These are phyloP conservation scores for Hypoxylon sp. DNA, from an alignment of 2,329 filamentous ascomycete genomes.

Conservation along the genomic window DNA sequence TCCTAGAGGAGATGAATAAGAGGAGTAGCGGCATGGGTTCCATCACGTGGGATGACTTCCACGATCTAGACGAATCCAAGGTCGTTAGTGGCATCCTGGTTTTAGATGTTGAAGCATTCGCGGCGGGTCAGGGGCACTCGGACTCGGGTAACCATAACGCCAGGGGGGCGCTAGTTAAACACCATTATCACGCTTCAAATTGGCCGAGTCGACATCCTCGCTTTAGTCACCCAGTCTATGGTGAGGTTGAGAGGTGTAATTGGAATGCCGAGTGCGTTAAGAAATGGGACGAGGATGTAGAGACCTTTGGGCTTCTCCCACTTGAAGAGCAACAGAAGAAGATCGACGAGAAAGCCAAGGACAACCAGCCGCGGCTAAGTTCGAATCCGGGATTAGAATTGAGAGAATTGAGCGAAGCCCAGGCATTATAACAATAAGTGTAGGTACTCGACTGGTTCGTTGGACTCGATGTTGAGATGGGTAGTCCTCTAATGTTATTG, in stretches of 20 bases:
- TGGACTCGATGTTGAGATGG: too few species aligned
- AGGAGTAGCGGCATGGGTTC: slow-evolving; percentile 55
- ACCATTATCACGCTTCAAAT: slow-evolving; percentile 81
- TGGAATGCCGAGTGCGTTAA: slow-evolving; percentile 76
- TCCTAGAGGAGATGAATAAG: slow-evolving; percentile 59
- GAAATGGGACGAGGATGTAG: slow-evolving; percentile 76
- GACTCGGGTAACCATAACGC: slow-evolving; percentile 79
- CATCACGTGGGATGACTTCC: slow-evolving; percentile 75
- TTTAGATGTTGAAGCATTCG: slow-evolving; percentile 79
- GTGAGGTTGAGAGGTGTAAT: slow-evolving; percentile 79
- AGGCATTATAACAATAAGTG: not conserved
- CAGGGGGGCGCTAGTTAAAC: slow-evolving; percentile 76
- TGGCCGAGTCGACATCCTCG: slow-evolving; percentile 78
- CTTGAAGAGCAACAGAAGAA: slow-evolving; percentile 71
- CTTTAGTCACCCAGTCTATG: slow-evolving; percentile 77
- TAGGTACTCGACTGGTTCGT: not conserved
- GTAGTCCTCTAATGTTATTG: too few species aligned
- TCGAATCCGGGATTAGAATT: slow-evolving; percentile 6
- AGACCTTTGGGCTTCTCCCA: slow-evolving; percentile 70
- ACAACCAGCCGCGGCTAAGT: slow-evolving; percentile 43
- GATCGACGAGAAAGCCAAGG: slow-evolving; percentile 57
- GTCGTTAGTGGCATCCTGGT: slow-evolving; percentile 76
- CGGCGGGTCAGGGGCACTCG: slow-evolving; percentile 76
- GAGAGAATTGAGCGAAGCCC: slow-evolving; percentile 8
- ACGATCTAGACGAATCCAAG: slow-evolving; percentile 76